These are phyloP conservation scores for Coemansia asiatica DNA, from an alignment of 192 early-diverging fungal genomes.

Conservation along the genomic window DNA sequence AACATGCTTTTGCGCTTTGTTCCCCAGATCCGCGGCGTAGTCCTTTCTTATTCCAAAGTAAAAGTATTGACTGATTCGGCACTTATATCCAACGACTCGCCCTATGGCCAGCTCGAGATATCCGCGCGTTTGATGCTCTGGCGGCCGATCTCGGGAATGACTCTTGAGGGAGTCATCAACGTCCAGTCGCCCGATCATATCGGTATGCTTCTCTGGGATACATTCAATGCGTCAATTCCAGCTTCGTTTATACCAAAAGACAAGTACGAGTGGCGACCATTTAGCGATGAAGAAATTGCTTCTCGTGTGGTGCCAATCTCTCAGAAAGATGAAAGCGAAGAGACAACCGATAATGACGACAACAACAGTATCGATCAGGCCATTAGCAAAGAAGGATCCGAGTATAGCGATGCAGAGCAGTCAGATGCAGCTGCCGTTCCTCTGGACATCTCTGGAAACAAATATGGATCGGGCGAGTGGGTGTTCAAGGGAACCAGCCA, in stretches of 20 bases:
- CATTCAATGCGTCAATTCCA: slow-evolving; percentile 95
- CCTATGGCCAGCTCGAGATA: slow-evolving; percentile 78
- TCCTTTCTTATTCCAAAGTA: slow-evolving; percentile 77
- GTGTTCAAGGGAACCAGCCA: slow-evolving; percentile 66
- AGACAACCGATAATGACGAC: slow-evolving; percentile 9
- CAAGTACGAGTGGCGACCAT: slow-evolving; percentile 71
- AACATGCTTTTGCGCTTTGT: slow-evolving; percentile 69
- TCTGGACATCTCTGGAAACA: slow-evolving; percentile 27
- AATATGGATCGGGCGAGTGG: slow-evolving; percentile 65
- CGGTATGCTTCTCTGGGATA: slow-evolving; percentile 87
- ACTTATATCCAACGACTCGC: slow-evolving; percentile 77
- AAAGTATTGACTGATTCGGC: slow-evolving; percentile 60
- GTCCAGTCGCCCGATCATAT: slow-evolving; percentile 93
- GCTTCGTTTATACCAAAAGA: slow-evolving; percentile 72
- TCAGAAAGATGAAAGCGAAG: not conserved
- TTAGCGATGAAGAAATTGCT: slow-evolving; percentile 52
- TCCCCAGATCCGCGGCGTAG: slow-evolving; percentile 82
- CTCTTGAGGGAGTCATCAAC: slow-evolving; percentile 64
- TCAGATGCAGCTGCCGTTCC: slow-evolving; percentile 14
- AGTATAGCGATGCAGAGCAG: slow-evolving; percentile 20
- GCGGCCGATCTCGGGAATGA: slow-evolving; percentile 67
- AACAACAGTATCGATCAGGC: slow-evolving; percentile 41
- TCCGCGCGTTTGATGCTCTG: slow-evolving; percentile 71
- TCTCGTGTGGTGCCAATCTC: slow-evolving; percentile 16
- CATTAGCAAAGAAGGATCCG: slow-evolving; percentile 22